Conservation (phyloP, 2,329 filamentous ascomycete species). For the Xylariaceae sp. region DNA sequence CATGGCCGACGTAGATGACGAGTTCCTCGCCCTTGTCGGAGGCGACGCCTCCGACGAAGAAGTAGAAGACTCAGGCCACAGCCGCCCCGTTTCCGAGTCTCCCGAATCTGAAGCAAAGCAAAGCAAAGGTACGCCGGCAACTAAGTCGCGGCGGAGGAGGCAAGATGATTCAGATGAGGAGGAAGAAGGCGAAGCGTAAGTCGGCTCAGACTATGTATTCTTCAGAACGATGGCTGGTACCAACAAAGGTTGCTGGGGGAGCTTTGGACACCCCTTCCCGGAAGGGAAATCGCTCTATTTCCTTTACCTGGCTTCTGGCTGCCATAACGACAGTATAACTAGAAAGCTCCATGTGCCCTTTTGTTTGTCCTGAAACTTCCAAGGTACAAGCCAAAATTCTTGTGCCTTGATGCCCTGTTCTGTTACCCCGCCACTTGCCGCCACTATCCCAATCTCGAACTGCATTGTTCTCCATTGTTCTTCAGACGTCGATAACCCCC, state of each 20-base stretch:
- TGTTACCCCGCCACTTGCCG: background rate
- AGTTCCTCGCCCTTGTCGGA: slow-evolving; percentile 90
- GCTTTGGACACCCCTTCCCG: too few relatives aligned
- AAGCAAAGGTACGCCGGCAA: slow-evolving; percentile 46
- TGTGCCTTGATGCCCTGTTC: too few relatives aligned
- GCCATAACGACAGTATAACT: background rate
- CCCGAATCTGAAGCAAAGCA: slow-evolving; percentile 49
- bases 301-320: background rate
- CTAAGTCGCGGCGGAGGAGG: slow-evolving; percentile 58
- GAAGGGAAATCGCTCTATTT: too few relatives aligned
- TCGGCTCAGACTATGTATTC: too few relatives aligned
- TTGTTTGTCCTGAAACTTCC: background rate
- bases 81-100: slow-evolving; percentile 63
- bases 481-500: too few relatives aligned
- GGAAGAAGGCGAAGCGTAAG: slow-evolving; percentile 85
- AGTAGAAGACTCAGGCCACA: slow-evolving; percentile 56
- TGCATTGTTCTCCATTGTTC: too few relatives aligned
- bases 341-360: background rate
- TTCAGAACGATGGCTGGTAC: background rate
- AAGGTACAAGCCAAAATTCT: background rate
- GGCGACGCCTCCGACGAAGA: slow-evolving; percentile 71
- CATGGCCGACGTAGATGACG: slow-evolving; percentile 92
- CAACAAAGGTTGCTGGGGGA: background rate
- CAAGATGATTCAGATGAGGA: slow-evolving; percentile 74
- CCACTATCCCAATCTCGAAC: background rate